A percentile compares a stretch with the other conserved stretches of the same genome.
Evolutionary conservation across 2,329 filamentous ascomycete species (phyloP).

Genomic region (Penicillium concentricum): DNA sequence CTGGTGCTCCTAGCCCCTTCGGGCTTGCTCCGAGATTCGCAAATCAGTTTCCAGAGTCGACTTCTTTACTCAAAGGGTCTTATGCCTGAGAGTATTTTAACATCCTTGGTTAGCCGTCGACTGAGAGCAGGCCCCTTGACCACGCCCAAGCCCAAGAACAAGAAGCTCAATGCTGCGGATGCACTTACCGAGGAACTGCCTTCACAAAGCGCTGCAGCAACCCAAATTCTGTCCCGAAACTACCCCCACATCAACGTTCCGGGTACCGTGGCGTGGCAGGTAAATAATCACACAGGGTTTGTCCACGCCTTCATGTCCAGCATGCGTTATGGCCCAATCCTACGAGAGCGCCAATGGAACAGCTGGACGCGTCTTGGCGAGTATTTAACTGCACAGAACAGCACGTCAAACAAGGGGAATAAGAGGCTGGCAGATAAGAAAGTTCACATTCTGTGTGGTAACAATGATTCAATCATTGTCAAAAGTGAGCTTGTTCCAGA

Average conservation of each 20-base stretch:
- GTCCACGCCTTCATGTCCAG: constrained; percentile 68
- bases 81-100: constrained; percentile 59
- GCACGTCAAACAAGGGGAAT: constrained; percentile 21
- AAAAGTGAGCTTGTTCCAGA: constrained; percentile 64
- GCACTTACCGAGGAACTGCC: constrained; percentile 44
- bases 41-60: constrained; percentile 61
- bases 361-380: constrained; percentile 61
- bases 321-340: constrained; percentile 68
- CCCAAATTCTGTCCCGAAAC: constrained; percentile 53
- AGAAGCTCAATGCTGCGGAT: constrained; percentile 41
- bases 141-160: constrained; percentile 29
- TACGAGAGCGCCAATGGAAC: constrained; percentile 55
- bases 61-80: constrained; percentile 62
- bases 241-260: constrained; percentile 58
- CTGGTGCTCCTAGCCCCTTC: constrained; percentile 77
- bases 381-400: constrained; percentile 48
- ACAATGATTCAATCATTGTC: constrained; percentile 66
- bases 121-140: constrained; percentile 47
- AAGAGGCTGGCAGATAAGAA: constrained; percentile 45
- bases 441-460: constrained; percentile 65
- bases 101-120: constrained; percentile 52
- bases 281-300: constrained; percentile 65
- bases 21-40: constrained; percentile 67
- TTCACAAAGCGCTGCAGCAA: constrained; percentile 32
- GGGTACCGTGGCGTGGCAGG: constrained; percentile 67